A percentile compares a stretch with the other conserved stretches of the same genome.
phyloP scores from a whole-genome alignment of 1,139 yeast genomes.

The Entelexis paramagnoliae region DNA sequence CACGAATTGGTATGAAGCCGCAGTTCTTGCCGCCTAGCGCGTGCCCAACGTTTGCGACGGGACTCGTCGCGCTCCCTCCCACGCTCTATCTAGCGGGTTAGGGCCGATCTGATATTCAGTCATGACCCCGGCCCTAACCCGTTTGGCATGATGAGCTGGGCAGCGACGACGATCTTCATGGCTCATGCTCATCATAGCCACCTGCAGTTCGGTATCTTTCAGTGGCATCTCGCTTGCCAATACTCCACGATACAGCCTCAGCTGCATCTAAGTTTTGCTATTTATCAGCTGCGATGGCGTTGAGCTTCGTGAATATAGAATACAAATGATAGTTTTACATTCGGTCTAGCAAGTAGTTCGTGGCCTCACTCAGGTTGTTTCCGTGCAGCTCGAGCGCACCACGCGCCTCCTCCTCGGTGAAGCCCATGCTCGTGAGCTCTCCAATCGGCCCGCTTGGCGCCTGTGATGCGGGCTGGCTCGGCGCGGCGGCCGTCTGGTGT shows the following conservation, averaged over 20 bases:
- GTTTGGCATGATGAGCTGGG: too few relatives aligned
- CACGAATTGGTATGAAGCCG: not conserved
- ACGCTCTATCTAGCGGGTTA: not conserved
- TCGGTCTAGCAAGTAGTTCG: conserved; percentile 65
- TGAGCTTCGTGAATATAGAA: not conserved
- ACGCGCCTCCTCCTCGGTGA: conserved; percentile 51
- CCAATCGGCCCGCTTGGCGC: conserved; percentile 35
- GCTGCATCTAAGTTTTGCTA: too few relatives aligned
- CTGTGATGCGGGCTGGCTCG: conserved; percentile 10
- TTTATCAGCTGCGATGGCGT: too few relatives aligned
- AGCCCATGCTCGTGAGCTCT: conserved; percentile 82
- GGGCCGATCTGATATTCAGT: conserved; percentile 6
- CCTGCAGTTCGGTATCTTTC: too few relatives aligned
- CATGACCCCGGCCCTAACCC: conserved; percentile 3
- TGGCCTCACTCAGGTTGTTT: conserved; percentile 76
- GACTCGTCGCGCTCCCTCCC: not conserved
- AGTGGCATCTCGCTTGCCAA: too few relatives aligned
- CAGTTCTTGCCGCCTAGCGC: not conserved
- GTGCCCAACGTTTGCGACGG: not conserved
- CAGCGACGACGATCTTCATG: not conserved
- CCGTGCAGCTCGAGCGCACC: conserved; percentile 58
- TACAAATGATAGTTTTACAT: conserved; percentile 23
- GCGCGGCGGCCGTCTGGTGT: not conserved
- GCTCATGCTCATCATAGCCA: too few relatives aligned
- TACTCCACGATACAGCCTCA: too few relatives aligned